Evolutionary conservation across 768 basidiomycete genomes (phyloP).

Genomic region (Russula ochroleuca): DNA sequence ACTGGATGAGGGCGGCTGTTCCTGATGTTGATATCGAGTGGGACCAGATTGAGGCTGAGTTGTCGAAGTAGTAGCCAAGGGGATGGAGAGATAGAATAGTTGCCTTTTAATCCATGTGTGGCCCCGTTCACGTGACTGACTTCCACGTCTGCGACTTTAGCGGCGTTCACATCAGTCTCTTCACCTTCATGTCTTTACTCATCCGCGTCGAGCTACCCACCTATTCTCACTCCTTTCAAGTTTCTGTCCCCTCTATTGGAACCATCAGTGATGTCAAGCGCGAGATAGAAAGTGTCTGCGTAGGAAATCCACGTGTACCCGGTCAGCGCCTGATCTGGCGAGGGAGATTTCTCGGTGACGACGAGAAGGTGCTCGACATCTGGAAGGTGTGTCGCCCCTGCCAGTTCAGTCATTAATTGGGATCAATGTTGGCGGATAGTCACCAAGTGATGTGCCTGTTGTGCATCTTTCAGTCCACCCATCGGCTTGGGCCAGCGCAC

Average conservation of each 20-base stretch:
- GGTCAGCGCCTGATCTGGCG: slow-evolving; percentile 76
- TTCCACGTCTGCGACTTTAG: slow-evolving; percentile 18
- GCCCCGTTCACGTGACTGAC: slow-evolving; percentile 15
- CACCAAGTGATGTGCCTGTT: slow-evolving; percentile 51
- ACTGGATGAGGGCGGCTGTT: neutral
- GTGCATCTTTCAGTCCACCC: slow-evolving; percentile 79
- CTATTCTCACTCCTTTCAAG: slow-evolving; percentile 59
- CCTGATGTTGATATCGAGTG: slow-evolving; percentile 15
- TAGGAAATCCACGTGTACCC: slow-evolving; percentile 60
- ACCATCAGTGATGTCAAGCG: slow-evolving; percentile 64
- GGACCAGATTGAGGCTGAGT: slow-evolving; percentile 4
- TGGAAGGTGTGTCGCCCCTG: slow-evolving; percentile 57
- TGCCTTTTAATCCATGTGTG: too few relatives aligned
- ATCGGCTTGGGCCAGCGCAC: slow-evolving; percentile 61
- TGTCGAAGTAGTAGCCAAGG: neutral
- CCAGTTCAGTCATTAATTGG: neutral
- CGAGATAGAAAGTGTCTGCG: slow-evolving; percentile 55
- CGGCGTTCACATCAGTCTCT: neutral
- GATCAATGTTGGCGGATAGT: slow-evolving; percentile 36
- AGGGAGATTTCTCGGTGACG: slow-evolving; percentile 61
- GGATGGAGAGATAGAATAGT: neutral
- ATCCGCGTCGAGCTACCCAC: slow-evolving; percentile 74
- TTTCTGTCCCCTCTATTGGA: slow-evolving; percentile 46
- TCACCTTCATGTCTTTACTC: slow-evolving; percentile 28
- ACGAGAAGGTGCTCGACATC: slow-evolving; percentile 58